A percentile compares a stretch with the other conserved stretches of the same genome.
Evolutionary conservation across 164 flowering plant species (phyloP).

Genomic region (Tinospora cordifolia): DNA sequence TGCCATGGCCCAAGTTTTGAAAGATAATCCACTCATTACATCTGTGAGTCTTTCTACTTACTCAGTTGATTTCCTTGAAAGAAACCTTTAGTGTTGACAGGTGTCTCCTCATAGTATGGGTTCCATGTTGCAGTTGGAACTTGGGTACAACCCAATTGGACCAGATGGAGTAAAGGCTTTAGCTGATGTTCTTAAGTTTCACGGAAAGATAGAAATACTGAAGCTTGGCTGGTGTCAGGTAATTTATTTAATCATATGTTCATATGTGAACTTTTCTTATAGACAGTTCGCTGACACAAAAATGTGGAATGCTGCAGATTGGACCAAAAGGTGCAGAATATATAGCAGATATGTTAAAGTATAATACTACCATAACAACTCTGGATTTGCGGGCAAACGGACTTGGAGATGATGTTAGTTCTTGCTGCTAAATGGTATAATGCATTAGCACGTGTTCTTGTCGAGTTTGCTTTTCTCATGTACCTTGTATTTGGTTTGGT

Average conservation of each 20-base stretch:
- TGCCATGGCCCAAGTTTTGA: slow-evolving; percentile 58
- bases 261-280: neutral
- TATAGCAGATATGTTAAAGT: slow-evolving; percentile 74
- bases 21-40: slow-evolving; percentile 65
- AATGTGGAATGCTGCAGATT: slow-evolving; percentile 47
- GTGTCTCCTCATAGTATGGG: slow-evolving; percentile 6
- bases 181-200: slow-evolving; percentile 80
- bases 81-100: neutral
- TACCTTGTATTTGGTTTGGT: slow-evolving; percentile 7
- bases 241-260: slow-evolving; percentile 9
- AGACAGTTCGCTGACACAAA: slow-evolving; percentile 1
- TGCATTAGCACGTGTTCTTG: neutral
- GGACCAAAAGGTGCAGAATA: slow-evolving; percentile 85
- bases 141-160: slow-evolving; percentile 93
- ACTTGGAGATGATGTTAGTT: slow-evolving; percentile 73
- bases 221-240: slow-evolving; percentile 99
- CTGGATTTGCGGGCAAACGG: slow-evolving; percentile 92
- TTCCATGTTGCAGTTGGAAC: slow-evolving; percentile 53
- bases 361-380: slow-evolving; percentile 70
- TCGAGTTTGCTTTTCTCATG: slow-evolving; percentile 2
- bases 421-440: neutral
- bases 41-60: slow-evolving; percentile 36
- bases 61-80: neutral
- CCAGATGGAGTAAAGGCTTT: slow-evolving; percentile 84
- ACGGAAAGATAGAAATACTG: slow-evolving; percentile 74